Evolutionary conservation across 768 basidiomycete species (phyloP).

Genomic region (Leucogyrophana mollusca): DNA sequence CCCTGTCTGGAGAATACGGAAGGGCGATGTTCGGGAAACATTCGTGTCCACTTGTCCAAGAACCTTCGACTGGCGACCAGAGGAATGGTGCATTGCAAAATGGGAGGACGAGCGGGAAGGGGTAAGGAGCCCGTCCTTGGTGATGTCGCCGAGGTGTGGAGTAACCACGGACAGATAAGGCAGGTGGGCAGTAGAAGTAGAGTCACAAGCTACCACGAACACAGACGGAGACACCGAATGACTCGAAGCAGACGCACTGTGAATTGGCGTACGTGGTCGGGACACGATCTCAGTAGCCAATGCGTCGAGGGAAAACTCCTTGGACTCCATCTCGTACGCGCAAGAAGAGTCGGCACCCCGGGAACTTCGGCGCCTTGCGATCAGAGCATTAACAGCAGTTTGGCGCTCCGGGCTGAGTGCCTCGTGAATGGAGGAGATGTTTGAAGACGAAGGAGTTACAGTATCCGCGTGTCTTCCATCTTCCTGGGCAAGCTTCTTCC

Average conservation of each 20-base stretch:
- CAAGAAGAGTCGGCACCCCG: neutral
- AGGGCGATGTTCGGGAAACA: conserved; percentile 17
- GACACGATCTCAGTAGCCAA: conserved; percentile 21
- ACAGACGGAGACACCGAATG: conserved; percentile 16
- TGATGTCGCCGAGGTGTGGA: conserved; percentile 15
- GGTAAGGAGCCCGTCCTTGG: conserved; percentile 16
- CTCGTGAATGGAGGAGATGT: conserved; percentile 26
- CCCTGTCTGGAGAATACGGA: conserved; percentile 13
- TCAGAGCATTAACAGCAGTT: conserved; percentile 38
- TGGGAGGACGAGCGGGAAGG: conserved; percentile 17
- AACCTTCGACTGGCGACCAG: conserved; percentile 12
- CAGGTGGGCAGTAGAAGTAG: conserved; percentile 16
- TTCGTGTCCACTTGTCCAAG: conserved; percentile 25
- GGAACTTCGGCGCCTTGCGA: conserved; percentile 19
- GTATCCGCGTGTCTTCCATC: conserved; percentile 16
- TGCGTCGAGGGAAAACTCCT: conserved; percentile 12
- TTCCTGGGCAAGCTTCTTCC: conserved; percentile 42
- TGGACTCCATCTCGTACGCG: no score
- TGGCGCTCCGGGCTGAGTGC: conserved; percentile 23
- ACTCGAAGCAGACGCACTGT: conserved; percentile 15
- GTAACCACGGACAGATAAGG: conserved; percentile 13
- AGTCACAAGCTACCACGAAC: no score
- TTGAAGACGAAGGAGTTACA: conserved; percentile 29
- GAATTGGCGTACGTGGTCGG: conserved; percentile 19
- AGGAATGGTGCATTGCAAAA: neutral